Percentiles rank a stretch among this genome's conserved stretches.
These are phyloP conservation scores for Penicillium cosmopolitanum DNA, from an alignment of 495 filamentous ascomycete species.

Conservation along the genomic window DNA sequence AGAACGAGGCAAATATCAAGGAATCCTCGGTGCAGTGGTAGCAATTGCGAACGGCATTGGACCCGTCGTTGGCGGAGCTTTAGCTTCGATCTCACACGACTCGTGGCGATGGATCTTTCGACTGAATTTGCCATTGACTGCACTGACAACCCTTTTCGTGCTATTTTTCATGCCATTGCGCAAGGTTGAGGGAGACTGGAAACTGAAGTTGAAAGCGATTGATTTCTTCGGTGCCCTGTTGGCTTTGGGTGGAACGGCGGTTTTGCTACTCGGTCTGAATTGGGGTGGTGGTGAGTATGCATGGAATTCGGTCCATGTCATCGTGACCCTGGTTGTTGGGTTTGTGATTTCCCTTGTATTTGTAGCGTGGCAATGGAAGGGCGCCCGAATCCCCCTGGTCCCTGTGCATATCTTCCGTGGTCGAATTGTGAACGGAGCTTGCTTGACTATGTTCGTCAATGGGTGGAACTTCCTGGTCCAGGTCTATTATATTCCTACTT, in stretches of 20 bases:
- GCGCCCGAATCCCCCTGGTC: slow-evolving; percentile 30
- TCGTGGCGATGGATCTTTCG: slow-evolving; percentile 63
- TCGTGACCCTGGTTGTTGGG: slow-evolving; percentile 52
- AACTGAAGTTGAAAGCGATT: slow-evolving; percentile 49
- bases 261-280: slow-evolving; percentile 53
- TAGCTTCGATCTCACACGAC: slow-evolving; percentile 43
- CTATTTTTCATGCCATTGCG: slow-evolving; percentile 56
- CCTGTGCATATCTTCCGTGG: slow-evolving; percentile 54
- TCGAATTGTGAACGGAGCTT: slow-evolving; percentile 55
- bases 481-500: slow-evolving; percentile 59
- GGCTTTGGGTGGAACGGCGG: slow-evolving; percentile 44
- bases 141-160: slow-evolving; percentile 48
- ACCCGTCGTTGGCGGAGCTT: slow-evolving; percentile 56
- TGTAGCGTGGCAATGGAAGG: slow-evolving; percentile 55
- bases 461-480: slow-evolving; percentile 60
- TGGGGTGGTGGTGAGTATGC: slow-evolving; percentile 56
- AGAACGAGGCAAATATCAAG: slow-evolving; percentile 62
- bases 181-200: slow-evolving; percentile 54
- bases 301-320: slow-evolving; percentile 54
- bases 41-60: slow-evolving; percentile 59
- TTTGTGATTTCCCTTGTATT: slow-evolving; percentile 46
- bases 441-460: slow-evolving; percentile 57
- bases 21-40: slow-evolving; percentile 57
- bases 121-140: slow-evolving; percentile 52
- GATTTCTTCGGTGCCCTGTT: slow-evolving; percentile 49